Evolutionary conservation across 768 basidiomycete genomes (phyloP).

Genomic region (Agrocybe praecox): DNA sequence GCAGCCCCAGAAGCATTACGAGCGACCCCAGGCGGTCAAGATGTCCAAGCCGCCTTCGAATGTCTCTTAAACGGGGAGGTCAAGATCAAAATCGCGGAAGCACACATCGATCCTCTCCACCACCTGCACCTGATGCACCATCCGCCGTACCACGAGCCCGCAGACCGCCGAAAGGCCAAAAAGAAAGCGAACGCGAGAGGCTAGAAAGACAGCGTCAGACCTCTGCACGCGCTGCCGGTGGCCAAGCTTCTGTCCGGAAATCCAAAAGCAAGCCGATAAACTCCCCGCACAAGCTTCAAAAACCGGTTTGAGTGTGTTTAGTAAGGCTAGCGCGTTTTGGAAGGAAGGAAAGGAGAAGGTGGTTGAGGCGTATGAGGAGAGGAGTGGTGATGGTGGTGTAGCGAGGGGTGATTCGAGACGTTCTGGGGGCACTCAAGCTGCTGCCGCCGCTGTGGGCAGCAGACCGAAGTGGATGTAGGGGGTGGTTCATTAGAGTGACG

Average conservation of each 20-base stretch:
- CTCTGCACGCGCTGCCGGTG: too few species aligned
- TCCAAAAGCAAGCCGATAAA: slow-evolving; percentile 77
- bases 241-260: slow-evolving; percentile 17
- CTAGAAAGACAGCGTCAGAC: too few species aligned
- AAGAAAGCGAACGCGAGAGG: too few species aligned
- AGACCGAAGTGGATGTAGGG: slow-evolving; percentile 70
- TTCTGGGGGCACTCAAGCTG: slow-evolving; percentile 18
- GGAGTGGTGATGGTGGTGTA: slow-evolving; percentile 26
- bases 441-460: slow-evolving; percentile 12
- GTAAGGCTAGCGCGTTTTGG: slow-evolving; percentile 84
- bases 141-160: too few species aligned
- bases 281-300: slow-evolving; percentile 82
- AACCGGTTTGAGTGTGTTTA: slow-evolving; percentile 83
- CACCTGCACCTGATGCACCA: too few species aligned
- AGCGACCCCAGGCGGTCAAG: too few species aligned
- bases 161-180: too few species aligned
- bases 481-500: slow-evolving; percentile 20
- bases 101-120: too few species aligned
- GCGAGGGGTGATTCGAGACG: slow-evolving; percentile 15
- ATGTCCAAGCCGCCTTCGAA: too few species aligned
- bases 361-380: slow-evolving; percentile 84
- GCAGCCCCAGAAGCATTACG: too few species aligned
- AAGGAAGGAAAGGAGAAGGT: slow-evolving; percentile 79
- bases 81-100: too few species aligned
- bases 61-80: too few species aligned